Evolutionary conservation across 2,329 filamentous ascomycete genomes (phyloP).

Genomic region (Diaporthe longicolla): DNA sequence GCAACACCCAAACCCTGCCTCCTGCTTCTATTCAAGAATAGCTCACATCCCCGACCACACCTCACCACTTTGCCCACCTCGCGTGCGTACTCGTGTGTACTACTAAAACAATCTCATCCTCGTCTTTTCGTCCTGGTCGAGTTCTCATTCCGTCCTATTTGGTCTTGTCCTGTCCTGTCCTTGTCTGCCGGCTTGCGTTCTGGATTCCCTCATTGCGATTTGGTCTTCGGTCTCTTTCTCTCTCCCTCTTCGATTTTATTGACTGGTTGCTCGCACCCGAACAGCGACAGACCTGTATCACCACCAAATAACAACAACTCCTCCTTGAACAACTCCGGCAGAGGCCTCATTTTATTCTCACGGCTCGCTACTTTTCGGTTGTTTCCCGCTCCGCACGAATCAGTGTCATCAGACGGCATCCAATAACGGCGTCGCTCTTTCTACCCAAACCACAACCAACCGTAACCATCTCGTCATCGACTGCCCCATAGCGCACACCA

Average conservation of each 20-base stretch:
- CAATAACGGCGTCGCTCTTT: neutral
- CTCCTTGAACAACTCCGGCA: neutral
- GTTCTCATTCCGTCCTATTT: neutral
- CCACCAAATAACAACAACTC: neutral
- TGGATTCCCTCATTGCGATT: slow-evolving; percentile 24
- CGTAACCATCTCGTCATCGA: neutral
- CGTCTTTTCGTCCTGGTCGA: slow-evolving; percentile 3
- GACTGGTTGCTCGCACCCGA: neutral
- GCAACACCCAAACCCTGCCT: neutral
- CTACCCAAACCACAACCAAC: neutral
- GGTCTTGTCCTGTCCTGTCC: slow-evolving; percentile 15
- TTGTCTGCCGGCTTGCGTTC: slow-evolving; percentile 16
- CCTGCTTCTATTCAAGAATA: slow-evolving; percentile 26
- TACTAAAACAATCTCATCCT: slow-evolving; percentile 26
- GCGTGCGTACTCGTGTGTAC: slow-evolving; percentile 20
- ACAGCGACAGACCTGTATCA: slow-evolving; percentile 11
- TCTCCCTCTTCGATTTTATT: neutral
- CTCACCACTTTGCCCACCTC: slow-evolving; percentile 15
- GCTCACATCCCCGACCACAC: slow-evolving; percentile 26
- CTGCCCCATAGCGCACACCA: neutral
- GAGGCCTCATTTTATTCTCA: slow-evolving; percentile 1
- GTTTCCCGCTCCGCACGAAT: neutral
- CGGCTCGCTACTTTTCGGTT: neutral
- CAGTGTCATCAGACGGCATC: neutral
- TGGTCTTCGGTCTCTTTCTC: slow-evolving; percentile 9